phyloP scores from a whole-genome alignment of 148 eudicot genomes.

The Rhododendron ovatum region DNA sequence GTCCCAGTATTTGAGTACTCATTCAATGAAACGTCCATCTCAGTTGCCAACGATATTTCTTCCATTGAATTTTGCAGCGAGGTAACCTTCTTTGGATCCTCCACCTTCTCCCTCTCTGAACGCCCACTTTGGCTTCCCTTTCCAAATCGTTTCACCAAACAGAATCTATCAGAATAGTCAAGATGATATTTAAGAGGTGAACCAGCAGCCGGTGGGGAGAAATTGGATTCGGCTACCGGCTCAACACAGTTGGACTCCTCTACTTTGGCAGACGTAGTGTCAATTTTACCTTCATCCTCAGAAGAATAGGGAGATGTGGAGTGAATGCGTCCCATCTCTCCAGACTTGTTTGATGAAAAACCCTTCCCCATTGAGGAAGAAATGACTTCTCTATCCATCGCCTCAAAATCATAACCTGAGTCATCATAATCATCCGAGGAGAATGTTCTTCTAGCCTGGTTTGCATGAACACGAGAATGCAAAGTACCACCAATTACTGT shows the following conservation, averaged over 20 bases:
- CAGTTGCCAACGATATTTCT: constrained; percentile 64
- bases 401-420: constrained; percentile 69
- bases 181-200: constrained; percentile 71
- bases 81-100: constrained; percentile 26
- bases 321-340: constrained; percentile 37
- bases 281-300: constrained; percentile 50
- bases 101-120: constrained; percentile 42
- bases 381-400: constrained; percentile 53
- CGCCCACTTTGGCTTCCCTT: constrained; percentile 63
- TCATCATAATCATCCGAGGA: constrained; percentile 80
- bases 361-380: constrained; percentile 36
- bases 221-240: constrained; percentile 24
- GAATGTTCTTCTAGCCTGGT: constrained; percentile 42
- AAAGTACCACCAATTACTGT: constrained; percentile 16
- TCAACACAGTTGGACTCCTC: constrained; percentile 29
- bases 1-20: constrained; percentile 50
- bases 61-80: constrained; percentile 48
- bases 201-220: constrained; percentile 48
- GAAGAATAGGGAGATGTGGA: constrained; percentile 52
- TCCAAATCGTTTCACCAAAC: constrained; percentile 43
- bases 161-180: constrained; percentile 57
- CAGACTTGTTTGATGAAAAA: constrained; percentile 45
- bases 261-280: constrained; percentile 25
- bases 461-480: constrained; percentile 23
- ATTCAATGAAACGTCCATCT: constrained; percentile 62